Conservation (phyloP, 2,329 filamentous ascomycete species). For the Epichloe scottii region DNA sequence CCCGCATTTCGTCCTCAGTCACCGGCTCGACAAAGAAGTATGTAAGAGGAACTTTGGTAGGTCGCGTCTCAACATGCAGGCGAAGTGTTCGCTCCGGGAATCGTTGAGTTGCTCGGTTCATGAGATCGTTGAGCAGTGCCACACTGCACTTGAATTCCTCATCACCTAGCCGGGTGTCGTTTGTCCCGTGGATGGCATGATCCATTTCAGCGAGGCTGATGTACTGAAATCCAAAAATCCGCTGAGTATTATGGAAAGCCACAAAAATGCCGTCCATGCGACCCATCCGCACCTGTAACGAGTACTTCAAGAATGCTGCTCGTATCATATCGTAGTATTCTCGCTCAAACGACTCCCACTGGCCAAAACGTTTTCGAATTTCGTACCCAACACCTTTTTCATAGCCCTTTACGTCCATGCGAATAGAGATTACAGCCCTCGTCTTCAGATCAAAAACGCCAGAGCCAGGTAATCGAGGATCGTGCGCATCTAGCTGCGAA, state of each 20-base stretch:
- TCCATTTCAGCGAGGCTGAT: slow-evolving; percentile 82
- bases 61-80: slow-evolving; percentile 68
- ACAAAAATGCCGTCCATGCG: slow-evolving; percentile 98
- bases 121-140: slow-evolving; percentile 61
- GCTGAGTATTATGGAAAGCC: slow-evolving; percentile 86
- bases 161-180: slow-evolving; percentile 56
- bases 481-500: slow-evolving; percentile 85
- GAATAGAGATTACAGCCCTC: slow-evolving; percentile 77
- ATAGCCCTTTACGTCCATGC: slow-evolving; percentile 68
- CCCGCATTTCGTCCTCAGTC: slow-evolving; percentile 54
- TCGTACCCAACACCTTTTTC: slow-evolving; percentile 76
- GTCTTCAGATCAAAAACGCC: slow-evolving; percentile 98
- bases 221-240: slow-evolving; percentile 97
- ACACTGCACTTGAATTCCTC: slow-evolving; percentile 77
- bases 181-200: slow-evolving; percentile 68
- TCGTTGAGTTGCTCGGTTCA: slow-evolving; percentile 60
- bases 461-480: slow-evolving; percentile 72
- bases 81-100: slow-evolving; percentile 70
- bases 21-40: slow-evolving; percentile 88
- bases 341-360: slow-evolving; percentile 84
- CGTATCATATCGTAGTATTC: slow-evolving; percentile 97
- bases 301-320: slow-evolving; percentile 91
- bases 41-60: slow-evolving; percentile 51
- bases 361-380: slow-evolving; percentile 61
- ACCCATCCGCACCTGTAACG: slow-evolving; percentile 89